Evolutionary conservation across 2,329 filamentous ascomycete species (phyloP), one percentile per base, ranked within the genome.

Genomic region (Diatrype stigma): DNA sequence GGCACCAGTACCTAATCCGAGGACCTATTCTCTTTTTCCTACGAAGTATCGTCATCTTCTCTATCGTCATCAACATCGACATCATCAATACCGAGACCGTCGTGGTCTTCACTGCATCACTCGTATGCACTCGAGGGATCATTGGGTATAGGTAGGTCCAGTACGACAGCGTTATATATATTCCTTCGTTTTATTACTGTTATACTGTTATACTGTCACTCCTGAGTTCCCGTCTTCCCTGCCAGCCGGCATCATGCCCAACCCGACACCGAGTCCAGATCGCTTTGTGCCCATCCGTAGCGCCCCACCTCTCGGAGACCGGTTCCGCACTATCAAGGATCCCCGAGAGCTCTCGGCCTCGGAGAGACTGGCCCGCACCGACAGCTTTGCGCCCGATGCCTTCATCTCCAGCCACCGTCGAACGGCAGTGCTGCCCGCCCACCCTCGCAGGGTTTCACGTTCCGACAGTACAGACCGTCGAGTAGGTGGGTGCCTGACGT

Each of bases 261-360:
- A 54, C 48, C 44, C 57, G 51, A 57, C 58, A 23, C 21, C 40
- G 2, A 44, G 14, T 46, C 66, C 72, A 3, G 78, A 83, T 56
- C 75, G 80, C 45, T 83, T 81, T 56, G 68, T 83, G 4, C 75
- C 79, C 12, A 63, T 63, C 8, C 68, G 77, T 52, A 66, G 73
- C 34, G 54, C 55, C 0, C 63, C 67, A 17, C 62, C 72, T 8
- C 49, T 63, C 2, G 63, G 67, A 2, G 74, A 81, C 48, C 74
- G 71, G 46, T 79, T 76, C 53, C 72, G 69, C 45, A 73, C 73
- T 11, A 73, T 68, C 23, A 79, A 76, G 60, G 60, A 67, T 11
- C 56, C 69, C 2, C 61, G 72, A 17, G 66, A 73, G 23, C 63
- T 81, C 38, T 74, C 75, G 0, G 51, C 65, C 1, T 57, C 64